Evolutionary conservation across 2,329 filamentous ascomycete genomes (phyloP).

Genomic region (Juglanconis oblonga): DNA sequence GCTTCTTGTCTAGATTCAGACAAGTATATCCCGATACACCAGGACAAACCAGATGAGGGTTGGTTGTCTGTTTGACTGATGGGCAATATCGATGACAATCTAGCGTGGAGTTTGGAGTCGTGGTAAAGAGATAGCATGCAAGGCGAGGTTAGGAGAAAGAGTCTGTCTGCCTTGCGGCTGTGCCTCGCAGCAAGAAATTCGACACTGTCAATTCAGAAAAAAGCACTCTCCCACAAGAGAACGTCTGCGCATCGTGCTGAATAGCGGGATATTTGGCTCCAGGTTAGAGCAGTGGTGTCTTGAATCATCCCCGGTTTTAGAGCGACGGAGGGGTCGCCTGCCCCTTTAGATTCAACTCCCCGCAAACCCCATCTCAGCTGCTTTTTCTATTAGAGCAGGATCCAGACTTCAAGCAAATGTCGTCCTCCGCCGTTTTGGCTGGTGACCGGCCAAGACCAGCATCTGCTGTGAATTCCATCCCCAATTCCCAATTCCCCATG

Average conservation of each 20-base stretch:
- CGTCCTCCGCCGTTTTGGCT: not conserved
- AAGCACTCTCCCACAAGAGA: not conserved
- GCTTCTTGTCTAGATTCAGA: not conserved
- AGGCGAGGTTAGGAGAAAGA: not conserved
- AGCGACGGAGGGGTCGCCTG: not conserved
- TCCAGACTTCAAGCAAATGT: not conserved
- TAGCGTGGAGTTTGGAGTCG: slow-evolving; percentile 1
- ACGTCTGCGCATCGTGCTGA: not conserved
- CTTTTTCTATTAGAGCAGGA: not conserved
- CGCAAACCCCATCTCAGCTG: not conserved
- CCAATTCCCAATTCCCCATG: not conserved
- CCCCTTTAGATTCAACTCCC: not conserved
- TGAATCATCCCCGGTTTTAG: not conserved
- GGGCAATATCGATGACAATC: not conserved
- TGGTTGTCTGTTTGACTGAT: not conserved
- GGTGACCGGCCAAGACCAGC: not conserved
- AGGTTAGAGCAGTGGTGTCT: not conserved
- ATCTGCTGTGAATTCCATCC: not conserved
- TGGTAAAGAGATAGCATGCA: not conserved
- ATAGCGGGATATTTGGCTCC: not conserved
- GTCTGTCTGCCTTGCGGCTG: not conserved
- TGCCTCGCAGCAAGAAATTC: not conserved
- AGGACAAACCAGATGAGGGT: not conserved
- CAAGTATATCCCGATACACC: not conserved
- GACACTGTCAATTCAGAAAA: not conserved